A percentile compares a stretch with the other conserved stretches of the same genome.
Evolutionary conservation across 1,284 basidiomycete species (phyloP).

Genomic region (Porogramme epimiltina): DNA sequence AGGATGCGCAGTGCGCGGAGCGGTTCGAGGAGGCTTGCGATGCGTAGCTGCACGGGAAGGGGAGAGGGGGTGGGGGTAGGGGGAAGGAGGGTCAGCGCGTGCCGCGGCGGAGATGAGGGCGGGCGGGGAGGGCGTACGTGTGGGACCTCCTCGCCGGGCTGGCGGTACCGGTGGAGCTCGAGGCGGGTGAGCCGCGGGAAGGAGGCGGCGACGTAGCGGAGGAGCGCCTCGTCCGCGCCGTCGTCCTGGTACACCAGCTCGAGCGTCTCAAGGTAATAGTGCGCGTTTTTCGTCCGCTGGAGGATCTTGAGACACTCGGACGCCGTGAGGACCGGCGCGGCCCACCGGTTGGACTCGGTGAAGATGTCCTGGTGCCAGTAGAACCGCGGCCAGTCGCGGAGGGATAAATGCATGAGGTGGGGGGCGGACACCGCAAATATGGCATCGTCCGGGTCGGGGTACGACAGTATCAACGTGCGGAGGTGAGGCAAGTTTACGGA

Average conservation of each 20-base stretch:
- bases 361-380: slow-evolving; percentile 4
- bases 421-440: slow-evolving; percentile 5
- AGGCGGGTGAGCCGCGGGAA: slow-evolving; percentile 5
- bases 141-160: neutral
- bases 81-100: neutral
- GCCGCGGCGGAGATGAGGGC: neutral
- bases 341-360: neutral
- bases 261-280: slow-evolving; percentile 2
- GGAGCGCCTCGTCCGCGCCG: slow-evolving; percentile 9
- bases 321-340: slow-evolving; percentile 2
- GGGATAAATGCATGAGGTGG: slow-evolving; percentile 1
- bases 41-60: neutral
- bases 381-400: slow-evolving; percentile 12
- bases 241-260: slow-evolving; percentile 9
- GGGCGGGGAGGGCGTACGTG: slow-evolving; percentile 1
- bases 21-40: neutral
- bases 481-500: neutral
- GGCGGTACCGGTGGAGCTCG: slow-evolving; percentile 10
- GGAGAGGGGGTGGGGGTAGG: no score
- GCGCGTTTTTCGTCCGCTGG: neutral
- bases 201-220: slow-evolving; percentile 2
- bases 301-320: slow-evolving; percentile 10
- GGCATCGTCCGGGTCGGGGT: slow-evolving; percentile 8
- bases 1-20: neutral
- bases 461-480: slow-evolving; percentile 2